Evolutionary conservation across 179 eudicot genomes (phyloP), one percentile per base, ranked within the genome.

Genomic region (Spinacia oleracea): DNA sequence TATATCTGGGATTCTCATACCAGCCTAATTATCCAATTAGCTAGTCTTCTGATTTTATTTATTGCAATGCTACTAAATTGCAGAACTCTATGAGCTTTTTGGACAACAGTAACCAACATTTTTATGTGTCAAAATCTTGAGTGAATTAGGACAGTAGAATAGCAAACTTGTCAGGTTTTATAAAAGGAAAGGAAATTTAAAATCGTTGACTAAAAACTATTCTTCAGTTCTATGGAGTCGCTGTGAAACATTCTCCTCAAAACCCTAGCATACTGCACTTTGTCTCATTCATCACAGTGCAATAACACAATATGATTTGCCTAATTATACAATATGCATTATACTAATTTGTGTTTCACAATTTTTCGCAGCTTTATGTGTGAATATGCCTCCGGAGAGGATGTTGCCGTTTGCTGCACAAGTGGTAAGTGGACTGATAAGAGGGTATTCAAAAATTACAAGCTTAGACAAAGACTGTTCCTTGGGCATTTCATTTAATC

Each of bases 381-480:
- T 87, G 29, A 76, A 77, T 71, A 93, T 93, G 97, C 89, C 89
- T 51, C 89, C 94, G 18, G 98, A 91, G 79, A 89, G 83, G 81
- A 90, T 96, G 98, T 80, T 96, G 89, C 91, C 98, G 4, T 96
- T 96, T 81, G 97, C 99, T 65, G 74, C 97, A 73, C 92, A 84
- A 89, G 99, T 93, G 86, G 99, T 96, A 77, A 89, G 93, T 88
- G 53, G 29, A 70, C 40, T 53, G 34, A 73, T 40, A 59, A 29
- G 69, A 55, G 23, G 10, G 16, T 31, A 43, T 43, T 68, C 21
- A 12, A 10, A 38, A 18, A 23, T 12, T 59, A 23, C 55, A 16
- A 38, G 31, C 56, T 48, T 71, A 27, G 35, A 71, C 29, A 53
- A 48, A 46, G 59, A 6, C 12, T 20, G n/a, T 21, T 65, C 6